Percentiles rank a stretch among this genome's conserved stretches.
Conservation (phyloP, 2,329 filamentous ascomycete genomes). For the Dactylellina leptospora region DNA sequence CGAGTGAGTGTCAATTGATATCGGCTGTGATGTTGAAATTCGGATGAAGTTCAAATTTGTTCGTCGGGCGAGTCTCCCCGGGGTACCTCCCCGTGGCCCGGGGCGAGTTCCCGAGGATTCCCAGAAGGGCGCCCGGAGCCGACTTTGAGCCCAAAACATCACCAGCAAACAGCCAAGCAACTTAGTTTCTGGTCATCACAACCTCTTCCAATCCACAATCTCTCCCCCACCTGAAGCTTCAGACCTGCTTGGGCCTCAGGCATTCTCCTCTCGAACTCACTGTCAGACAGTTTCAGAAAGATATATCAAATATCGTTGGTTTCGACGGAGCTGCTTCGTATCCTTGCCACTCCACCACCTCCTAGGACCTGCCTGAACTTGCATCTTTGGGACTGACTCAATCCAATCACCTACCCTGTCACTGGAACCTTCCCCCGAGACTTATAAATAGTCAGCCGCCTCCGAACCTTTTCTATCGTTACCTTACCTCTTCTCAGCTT, state of each 20-base stretch:
- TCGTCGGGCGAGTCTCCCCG: not conserved
- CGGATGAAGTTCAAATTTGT: conserved; percentile 15
- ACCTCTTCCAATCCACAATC: conserved; percentile 1
- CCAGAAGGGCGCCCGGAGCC: not conserved
- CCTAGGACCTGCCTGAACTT: conserved; percentile 25
- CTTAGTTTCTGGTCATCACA: not conserved
- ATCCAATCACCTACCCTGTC: conserved; percentile 4
- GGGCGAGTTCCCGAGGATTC: not conserved
- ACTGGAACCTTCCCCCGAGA: too few relatives aligned
- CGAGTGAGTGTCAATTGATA: not conserved
- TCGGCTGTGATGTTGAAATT: conserved; percentile 1
- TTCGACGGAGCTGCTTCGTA: too few relatives aligned
- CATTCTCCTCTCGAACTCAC: too few relatives aligned
- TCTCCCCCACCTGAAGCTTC: conserved; percentile 5
- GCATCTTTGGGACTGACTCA: conserved; percentile 52
- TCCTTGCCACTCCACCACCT: conserved; percentile 1
- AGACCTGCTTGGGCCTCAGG: not conserved
- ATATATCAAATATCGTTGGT: too few relatives aligned
- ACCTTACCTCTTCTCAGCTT: not conserved
- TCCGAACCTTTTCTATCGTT: not conserved
- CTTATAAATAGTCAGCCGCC: conserved; percentile 20
- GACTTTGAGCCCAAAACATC: not conserved
- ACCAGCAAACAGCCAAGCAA: not conserved
- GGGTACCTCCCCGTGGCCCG: not conserved
- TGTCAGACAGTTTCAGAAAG: too few relatives aligned